Evolutionary conservation across 73 alveolate genomes (phyloP), one percentile per base, ranked within the genome.

Genomic region (Blepharisma stoltei): DNA sequence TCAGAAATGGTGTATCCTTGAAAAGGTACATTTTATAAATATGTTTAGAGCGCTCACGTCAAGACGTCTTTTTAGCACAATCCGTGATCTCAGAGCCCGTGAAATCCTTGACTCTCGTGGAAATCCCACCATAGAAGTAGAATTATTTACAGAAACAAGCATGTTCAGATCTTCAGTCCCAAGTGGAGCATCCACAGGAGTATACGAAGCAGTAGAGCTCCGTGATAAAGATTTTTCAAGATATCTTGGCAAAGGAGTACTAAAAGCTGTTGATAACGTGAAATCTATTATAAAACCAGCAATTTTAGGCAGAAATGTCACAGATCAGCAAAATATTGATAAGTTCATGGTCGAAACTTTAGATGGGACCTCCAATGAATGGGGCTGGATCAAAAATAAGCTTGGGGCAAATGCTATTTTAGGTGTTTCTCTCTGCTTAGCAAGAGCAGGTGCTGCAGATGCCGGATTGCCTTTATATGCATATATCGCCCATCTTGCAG

Each of bases 121-220:
- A 25, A 94, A 94, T 89, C 99, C 99, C 43, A 94, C 99, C 9
- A 94, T 94, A 55, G 99, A 94, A 86, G 99, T 84, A 7, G 98
- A 88, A 82, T 71, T 94, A 37, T 88, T 90, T 6, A 85, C 96
- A 23, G 81, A 83, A 50, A 80, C 77, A 41, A 98, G 99, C 8
- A 83, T 87, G 37, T 92, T 88, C 87, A 88, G 99, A 45, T 98
- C 99, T 6, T 97, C 98, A 38, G 98, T 95, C 66, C 99, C 99
- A 7, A 80, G 95, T 55, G 99, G 99, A 27, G 99, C 99, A 5
- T 95, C 99, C 70, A 95, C 99, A 70, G 99, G 99, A 54, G 86
- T 91, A 54, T 90, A 90, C 54, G 99, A 95, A 90, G 99, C 99
- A 44, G 76, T 92, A 27, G 99, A 97, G 76, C 85, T 95, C 37